phyloP scores from a whole-genome alignment of 192 early-diverging fungal species.

The Kappamyces sp. region DNA sequence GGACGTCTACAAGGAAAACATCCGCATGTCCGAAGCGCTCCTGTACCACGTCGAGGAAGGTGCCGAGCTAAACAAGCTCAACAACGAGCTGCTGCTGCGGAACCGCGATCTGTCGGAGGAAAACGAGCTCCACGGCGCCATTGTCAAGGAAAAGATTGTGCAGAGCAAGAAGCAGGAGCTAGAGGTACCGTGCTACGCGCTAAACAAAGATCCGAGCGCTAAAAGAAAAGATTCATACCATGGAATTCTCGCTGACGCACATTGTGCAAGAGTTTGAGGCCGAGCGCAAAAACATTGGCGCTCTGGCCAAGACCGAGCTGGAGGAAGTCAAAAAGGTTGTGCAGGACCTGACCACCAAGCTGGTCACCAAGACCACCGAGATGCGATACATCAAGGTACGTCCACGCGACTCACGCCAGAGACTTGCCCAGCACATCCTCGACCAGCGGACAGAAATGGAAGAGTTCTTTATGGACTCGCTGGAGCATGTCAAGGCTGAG shows the following conservation, averaged over 20 bases:
- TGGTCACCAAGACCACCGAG: slow-evolving; percentile 41
- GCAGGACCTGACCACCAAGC: slow-evolving; percentile 25
- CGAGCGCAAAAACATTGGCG: slow-evolving; percentile 48
- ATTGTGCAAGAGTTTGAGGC: slow-evolving; percentile 59
- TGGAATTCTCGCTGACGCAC: slow-evolving; percentile 56
- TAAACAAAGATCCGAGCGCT: slow-evolving; percentile 42
- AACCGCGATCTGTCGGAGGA: slow-evolving; percentile 49
- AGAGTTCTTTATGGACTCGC: slow-evolving; percentile 56
- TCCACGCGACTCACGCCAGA: slow-evolving; percentile 20
- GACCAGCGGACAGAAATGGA: slow-evolving; percentile 59
- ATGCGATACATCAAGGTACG: slow-evolving; percentile 57
- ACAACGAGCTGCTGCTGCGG: slow-evolving; percentile 24
- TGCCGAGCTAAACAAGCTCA: slow-evolving; percentile 46
- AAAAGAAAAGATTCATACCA: slow-evolving; percentile 46
- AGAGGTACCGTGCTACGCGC: slow-evolving; percentile 32
- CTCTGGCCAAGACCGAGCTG: slow-evolving; percentile 43
- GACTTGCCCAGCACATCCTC: slow-evolving; percentile 56
- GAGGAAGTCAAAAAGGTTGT: slow-evolving; percentile 45
- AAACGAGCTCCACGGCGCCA: slow-evolving; percentile 55
- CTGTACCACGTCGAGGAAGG: slow-evolving; percentile 52
- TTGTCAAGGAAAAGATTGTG: slow-evolving; percentile 59
- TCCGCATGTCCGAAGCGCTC: slow-evolving; percentile 54
- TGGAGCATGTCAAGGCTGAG: slow-evolving; percentile 45
- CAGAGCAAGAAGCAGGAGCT: slow-evolving; percentile 46
- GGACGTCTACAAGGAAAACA: slow-evolving; percentile 59